phyloP scores from a whole-genome alignment of 441 rosid genomes.

The Bruguiera hainesii region DNA sequence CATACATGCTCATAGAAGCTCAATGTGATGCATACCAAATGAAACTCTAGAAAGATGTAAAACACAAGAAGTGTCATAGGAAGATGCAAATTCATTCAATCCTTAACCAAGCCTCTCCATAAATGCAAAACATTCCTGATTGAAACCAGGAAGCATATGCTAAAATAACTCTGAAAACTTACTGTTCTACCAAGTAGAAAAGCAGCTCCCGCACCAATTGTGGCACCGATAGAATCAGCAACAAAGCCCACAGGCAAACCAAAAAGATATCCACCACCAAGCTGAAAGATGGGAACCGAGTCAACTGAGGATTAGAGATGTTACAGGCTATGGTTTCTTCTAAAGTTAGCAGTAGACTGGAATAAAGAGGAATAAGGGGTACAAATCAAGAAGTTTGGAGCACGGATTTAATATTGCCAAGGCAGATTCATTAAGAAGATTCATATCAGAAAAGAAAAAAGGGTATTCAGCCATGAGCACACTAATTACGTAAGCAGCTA shows the following conservation, averaged over 20 bases:
- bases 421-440: neutral
- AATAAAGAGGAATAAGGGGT: neutral
- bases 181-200: constrained; percentile 93
- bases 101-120: neutral
- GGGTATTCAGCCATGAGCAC: neutral
- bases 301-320: constrained; percentile 4
- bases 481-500: neutral
- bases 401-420: neutral
- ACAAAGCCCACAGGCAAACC: constrained; percentile 92
- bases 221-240: constrained; percentile 94
- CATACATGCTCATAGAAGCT: neutral
- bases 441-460: neutral
- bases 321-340: neutral
- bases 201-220: constrained; percentile 92
- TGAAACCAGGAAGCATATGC: neutral
- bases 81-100: neutral
- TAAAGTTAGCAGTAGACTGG: neutral
- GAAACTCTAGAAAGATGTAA: neutral
- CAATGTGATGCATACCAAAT: neutral
- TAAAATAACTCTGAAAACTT: constrained; percentile 22
- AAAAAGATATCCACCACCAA: constrained; percentile 98
- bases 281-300: constrained; percentile 46
- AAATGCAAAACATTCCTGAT: neutral
- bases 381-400: neutral
- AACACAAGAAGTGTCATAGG: neutral